phyloP scores from a whole-genome alignment of 2,329 filamentous ascomycete genomes.

The Xylariales sp. region DNA sequence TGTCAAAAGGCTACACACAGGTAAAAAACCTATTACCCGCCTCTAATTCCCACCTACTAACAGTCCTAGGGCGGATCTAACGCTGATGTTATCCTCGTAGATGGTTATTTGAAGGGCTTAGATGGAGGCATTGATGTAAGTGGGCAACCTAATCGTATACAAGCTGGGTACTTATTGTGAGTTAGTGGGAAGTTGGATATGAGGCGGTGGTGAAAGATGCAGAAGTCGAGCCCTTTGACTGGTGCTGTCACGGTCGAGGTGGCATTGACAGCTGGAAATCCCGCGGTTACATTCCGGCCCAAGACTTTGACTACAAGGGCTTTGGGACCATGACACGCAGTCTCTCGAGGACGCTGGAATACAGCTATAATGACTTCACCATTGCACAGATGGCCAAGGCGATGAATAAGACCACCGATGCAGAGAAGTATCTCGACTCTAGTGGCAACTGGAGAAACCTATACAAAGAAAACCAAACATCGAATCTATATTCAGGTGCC shows the following conservation, averaged over 20 bases:
- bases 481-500: conserved; percentile 61
- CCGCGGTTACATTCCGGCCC: conserved; percentile 76
- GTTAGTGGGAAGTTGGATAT: conserved; percentile 74
- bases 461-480: conserved; percentile 69
- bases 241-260: conserved; percentile 76
- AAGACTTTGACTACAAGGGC: conserved; percentile 74
- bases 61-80: conserved; percentile 74
- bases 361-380: conserved; percentile 81
- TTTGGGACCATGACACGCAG: conserved; percentile 77
- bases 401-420: conserved; percentile 65
- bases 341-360: conserved; percentile 79
- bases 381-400: conserved; percentile 71
- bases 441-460: conserved; percentile 76
- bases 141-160: not conserved
- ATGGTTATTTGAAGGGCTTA: conserved; percentile 75
- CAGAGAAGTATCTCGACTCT: conserved; percentile 68
- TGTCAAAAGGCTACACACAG: conserved; percentile 79
- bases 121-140: conserved; percentile 61
- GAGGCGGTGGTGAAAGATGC: conserved; percentile 79
- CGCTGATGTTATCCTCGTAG: conserved; percentile 75
- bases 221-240: conserved; percentile 75
- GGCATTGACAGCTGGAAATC: conserved; percentile 78
- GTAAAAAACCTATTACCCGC: conserved; percentile 37
- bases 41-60: conserved; percentile 11
- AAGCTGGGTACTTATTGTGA: conserved; percentile 32